Evolutionary conservation across 352 stramenopile species (phyloP).

Genomic region (Phytophthora fragariaefolia): DNA sequence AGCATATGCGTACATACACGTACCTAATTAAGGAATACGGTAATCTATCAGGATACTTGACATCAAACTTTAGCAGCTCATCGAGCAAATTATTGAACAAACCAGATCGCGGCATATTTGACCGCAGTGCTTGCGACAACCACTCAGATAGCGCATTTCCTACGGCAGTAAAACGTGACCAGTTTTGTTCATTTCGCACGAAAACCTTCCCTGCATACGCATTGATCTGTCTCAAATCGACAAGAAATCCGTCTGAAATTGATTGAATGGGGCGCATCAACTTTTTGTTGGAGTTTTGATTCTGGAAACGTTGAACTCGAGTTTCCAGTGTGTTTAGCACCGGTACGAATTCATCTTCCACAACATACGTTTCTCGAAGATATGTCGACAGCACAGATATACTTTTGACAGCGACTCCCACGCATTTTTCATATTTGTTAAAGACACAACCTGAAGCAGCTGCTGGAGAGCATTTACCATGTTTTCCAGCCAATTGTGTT

Average conservation of each 20-base stretch:
- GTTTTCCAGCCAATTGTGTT: conserved; percentile 6
- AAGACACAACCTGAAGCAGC: neutral
- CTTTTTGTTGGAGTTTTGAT: neutral
- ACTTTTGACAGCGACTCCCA: conserved; percentile 2
- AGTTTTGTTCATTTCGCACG: conserved; percentile 11
- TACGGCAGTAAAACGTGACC: conserved; percentile 10
- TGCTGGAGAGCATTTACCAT: neutral
- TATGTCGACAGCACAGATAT: neutral
- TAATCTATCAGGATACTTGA: conserved; percentile 9
- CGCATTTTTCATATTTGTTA: neutral
- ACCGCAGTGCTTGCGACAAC: neutral
- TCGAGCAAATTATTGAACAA: neutral
- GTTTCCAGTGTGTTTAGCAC: conserved; percentile 11
- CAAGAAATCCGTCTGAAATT: conserved; percentile 12
- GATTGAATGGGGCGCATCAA: conserved; percentile 16
- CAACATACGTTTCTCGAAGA: neutral
- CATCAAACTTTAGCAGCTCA: conserved; percentile 8
- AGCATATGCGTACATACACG: too few relatives aligned
- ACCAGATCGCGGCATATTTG: neutral
- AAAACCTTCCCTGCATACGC: neutral
- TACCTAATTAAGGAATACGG: conserved; percentile 18
- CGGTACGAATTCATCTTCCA: conserved; percentile 7
- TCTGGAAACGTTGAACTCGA: conserved; percentile 10
- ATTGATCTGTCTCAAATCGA: conserved; percentile 9
- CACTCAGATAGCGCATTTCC: conserved; percentile 7